These are phyloP conservation scores for Cucumis sativus DNA, from an alignment of 306 rosid genomes.

Conservation along the genomic window DNA sequence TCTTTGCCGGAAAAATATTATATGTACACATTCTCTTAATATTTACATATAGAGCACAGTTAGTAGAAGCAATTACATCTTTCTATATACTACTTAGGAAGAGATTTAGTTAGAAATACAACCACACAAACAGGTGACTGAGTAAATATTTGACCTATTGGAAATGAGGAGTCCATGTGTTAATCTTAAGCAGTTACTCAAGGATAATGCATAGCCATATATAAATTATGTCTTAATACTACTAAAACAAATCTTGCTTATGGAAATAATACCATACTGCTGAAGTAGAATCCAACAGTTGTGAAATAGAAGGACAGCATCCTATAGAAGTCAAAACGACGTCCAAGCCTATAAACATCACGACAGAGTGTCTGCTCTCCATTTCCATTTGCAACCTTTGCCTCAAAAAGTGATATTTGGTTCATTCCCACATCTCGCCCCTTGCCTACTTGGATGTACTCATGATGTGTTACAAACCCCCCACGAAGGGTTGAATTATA, in stretches of 20 bases:
- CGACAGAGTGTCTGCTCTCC: constrained; percentile 98
- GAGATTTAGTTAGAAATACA: not conserved
- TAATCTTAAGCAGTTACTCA: not conserved
- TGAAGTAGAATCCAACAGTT: constrained; percentile 97
- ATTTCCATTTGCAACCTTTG: constrained; percentile 97
- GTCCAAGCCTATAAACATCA: constrained; percentile 94
- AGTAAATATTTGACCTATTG: not conserved
- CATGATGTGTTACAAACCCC: constrained; percentile 87
- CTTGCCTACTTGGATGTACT: constrained; percentile 96
- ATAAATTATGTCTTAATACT: not conserved
- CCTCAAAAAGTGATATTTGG: constrained; percentile 92
- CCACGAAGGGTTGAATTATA: constrained; percentile 82
- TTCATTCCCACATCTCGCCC: constrained; percentile 99
- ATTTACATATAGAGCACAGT: not conserved
- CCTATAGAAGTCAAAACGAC: constrained; percentile 85
- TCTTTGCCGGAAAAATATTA: not conserved
- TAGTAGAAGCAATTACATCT: not conserved
- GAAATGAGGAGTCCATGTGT: not conserved
- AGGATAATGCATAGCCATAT: not conserved
- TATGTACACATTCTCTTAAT: not conserved
- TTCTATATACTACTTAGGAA: not conserved
- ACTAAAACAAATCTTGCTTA: not conserved
- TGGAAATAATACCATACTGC: constrained; percentile 51
- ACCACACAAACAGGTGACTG: not conserved
- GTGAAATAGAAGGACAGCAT: constrained; percentile 98